Evolutionary conservation across 768 basidiomycete species (phyloP).

Genomic region (Boletus tomentosulus): DNA sequence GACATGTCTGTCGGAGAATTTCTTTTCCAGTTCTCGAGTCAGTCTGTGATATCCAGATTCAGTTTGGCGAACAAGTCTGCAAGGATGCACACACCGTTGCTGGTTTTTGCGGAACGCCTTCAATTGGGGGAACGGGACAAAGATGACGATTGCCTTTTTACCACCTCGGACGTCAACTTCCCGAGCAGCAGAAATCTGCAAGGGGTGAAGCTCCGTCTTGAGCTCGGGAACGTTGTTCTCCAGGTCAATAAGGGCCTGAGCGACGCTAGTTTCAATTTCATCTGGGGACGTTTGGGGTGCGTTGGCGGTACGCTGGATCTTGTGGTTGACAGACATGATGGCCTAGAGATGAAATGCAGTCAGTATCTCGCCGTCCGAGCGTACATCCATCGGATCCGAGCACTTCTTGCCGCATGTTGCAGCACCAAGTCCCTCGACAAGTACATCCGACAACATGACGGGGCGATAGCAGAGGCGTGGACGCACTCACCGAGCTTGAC

Average conservation of each 20-base stretch:
- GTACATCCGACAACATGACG: conserved; percentile 12
- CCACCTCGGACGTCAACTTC: conserved; percentile 99
- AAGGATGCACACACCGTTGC: conserved; percentile 57
- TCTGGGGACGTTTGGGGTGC: conserved; percentile 86
- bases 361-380: conserved; percentile 41
- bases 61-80: not conserved
- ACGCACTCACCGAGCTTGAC: conserved; percentile 66
- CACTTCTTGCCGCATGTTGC: conserved; percentile 19
- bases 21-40: conserved; percentile 99
- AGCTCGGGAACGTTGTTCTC: conserved; percentile 98
- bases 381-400: conserved; percentile 55
- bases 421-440: conserved; percentile 16
- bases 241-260: conserved; percentile 94
- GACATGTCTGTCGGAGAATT: conserved; percentile 99
- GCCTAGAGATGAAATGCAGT: conserved; percentile 22
- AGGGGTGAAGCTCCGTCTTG: conserved; percentile 90
- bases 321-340: conserved; percentile 72
- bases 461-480: conserved; percentile 25
- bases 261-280: conserved; percentile 87
- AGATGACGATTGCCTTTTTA: conserved; percentile 98
- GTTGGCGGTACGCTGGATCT: conserved; percentile 95
- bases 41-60: conserved; percentile 52
- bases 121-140: conserved; percentile 94
- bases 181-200: conserved; percentile 97
- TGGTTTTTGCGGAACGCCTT: conserved; percentile 99